These are phyloP conservation scores for Trichoderma breve DNA, from an alignment of 2,329 filamentous ascomycete genomes.

Conservation along the genomic window DNA sequence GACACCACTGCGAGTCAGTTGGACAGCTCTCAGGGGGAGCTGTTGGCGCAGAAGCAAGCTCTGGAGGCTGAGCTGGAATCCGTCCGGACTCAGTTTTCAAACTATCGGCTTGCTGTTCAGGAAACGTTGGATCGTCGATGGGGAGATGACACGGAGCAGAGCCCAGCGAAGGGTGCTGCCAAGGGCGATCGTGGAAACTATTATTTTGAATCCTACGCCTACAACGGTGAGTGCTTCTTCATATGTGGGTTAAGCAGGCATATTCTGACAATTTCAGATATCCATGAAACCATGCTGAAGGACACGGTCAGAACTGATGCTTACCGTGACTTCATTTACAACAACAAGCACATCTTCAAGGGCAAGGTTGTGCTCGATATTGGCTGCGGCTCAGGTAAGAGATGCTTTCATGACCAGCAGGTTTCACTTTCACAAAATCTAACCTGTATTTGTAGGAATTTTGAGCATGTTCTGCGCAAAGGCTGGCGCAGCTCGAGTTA, in stretches of 20 bases:
- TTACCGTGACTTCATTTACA: slow-evolving; percentile 93
- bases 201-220: slow-evolving; percentile 62
- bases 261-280: slow-evolving; percentile 52
- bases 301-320: slow-evolving; percentile 84
- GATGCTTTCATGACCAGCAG: neutral
- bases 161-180: slow-evolving; percentile 28
- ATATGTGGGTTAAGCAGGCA: neutral
- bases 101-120: slow-evolving; percentile 64
- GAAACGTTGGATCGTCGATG: slow-evolving; percentile 65
- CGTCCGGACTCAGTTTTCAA: slow-evolving; percentile 60
- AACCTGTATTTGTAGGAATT: slow-evolving; percentile 55
- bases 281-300: slow-evolving; percentile 95
- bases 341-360: slow-evolving; percentile 81
- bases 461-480: slow-evolving; percentile 92
- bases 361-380: slow-evolving; percentile 88
- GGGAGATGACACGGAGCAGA: slow-evolving; percentile 51
- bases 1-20: slow-evolving; percentile 17
- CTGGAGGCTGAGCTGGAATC: slow-evolving; percentile 61
- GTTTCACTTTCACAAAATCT: neutral
- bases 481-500: slow-evolving; percentile 80
- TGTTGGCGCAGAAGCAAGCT: slow-evolving; percentile 50
- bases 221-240: slow-evolving; percentile 48
- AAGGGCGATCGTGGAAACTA: slow-evolving; percentile 38
- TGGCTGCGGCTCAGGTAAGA: slow-evolving; percentile 70
- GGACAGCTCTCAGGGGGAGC: slow-evolving; percentile 33